Conservation (phyloP, 352 stramenopile genomes). For the Peronospora farinosa region DNA sequence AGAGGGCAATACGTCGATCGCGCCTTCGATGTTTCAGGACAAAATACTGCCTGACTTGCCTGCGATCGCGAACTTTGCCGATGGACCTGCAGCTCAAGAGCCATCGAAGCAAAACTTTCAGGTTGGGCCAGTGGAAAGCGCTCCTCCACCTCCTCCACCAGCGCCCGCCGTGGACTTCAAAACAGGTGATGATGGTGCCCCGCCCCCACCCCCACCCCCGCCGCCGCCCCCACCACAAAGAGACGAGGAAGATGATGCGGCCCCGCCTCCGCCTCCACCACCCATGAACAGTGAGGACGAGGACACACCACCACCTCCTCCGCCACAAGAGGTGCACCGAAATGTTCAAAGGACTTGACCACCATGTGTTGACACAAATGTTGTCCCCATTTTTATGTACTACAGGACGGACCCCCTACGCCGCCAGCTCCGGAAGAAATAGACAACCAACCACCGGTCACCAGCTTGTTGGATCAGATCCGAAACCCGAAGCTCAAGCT, state of each 20-base stretch:
- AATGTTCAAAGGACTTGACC: not conserved
- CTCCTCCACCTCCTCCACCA: constrained; percentile 56
- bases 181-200: constrained; percentile 36
- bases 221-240: constrained; percentile 37
- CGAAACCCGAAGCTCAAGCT: constrained; percentile 53
- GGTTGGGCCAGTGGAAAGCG: constrained; percentile 60
- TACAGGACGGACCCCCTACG: constrained; percentile 29
- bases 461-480: constrained; percentile 55
- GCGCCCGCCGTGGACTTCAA: constrained; percentile 54
- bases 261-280: constrained; percentile 38
- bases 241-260: constrained; percentile 36
- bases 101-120: constrained; percentile 45
- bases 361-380: not conserved
- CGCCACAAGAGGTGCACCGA: constrained; percentile 30
- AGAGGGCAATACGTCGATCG: constrained; percentile 60
- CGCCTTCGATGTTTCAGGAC: constrained; percentile 79
- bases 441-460: constrained; percentile 24
- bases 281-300: constrained; percentile 37
- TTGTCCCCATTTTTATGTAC: constrained; percentile 2
- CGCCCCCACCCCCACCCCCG: constrained; percentile 55
- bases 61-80: constrained; percentile 50
- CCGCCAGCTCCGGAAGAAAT: constrained; percentile 25
- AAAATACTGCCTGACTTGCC: constrained; percentile 69
- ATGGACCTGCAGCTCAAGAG: constrained; percentile 59
- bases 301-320: constrained; percentile 41